Conservation (phyloP, 2,329 filamentous ascomycete species). For the Monilinia aucupariae region DNA sequence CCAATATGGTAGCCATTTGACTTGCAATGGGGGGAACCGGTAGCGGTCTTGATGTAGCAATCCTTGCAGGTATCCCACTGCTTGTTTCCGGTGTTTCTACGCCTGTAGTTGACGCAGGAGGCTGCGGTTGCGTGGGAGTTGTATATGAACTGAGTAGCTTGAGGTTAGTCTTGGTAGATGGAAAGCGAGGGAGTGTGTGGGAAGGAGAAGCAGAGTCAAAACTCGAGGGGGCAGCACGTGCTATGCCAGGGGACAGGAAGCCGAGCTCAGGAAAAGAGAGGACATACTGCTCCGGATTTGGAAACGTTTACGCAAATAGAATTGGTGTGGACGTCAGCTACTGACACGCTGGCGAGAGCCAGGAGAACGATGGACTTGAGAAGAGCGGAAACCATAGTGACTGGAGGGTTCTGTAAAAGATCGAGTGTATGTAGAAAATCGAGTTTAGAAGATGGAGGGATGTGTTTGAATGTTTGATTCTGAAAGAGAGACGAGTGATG, state of each 20-base stretch:
- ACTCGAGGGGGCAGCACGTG: background rate
- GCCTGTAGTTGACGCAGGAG: background rate
- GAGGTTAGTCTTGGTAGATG: background rate
- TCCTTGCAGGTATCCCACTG: slow-evolving; percentile 9
- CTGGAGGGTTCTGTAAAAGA: background rate
- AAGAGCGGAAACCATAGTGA: slow-evolving; percentile 6
- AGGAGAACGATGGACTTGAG: slow-evolving; percentile 9
- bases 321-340: slow-evolving; percentile 2
- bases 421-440: background rate
- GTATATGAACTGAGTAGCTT: background rate
- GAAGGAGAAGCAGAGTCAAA: background rate
- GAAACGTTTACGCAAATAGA: background rate
- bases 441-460: background rate
- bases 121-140: background rate
- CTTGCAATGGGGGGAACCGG: background rate
- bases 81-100: background rate
- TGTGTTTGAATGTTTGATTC: background rate
- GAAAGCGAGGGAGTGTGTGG: background rate
- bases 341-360: slow-evolving; percentile 4
- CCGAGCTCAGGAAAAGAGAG: background rate
- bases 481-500: background rate
- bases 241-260: too few species aligned
- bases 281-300: background rate
- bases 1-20: background rate
- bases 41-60: background rate